Evolutionary conservation across 2,329 filamentous ascomycete species (phyloP), one percentile per base, ranked within the genome.

Genomic region (Aaosphaeria arxii): DNA sequence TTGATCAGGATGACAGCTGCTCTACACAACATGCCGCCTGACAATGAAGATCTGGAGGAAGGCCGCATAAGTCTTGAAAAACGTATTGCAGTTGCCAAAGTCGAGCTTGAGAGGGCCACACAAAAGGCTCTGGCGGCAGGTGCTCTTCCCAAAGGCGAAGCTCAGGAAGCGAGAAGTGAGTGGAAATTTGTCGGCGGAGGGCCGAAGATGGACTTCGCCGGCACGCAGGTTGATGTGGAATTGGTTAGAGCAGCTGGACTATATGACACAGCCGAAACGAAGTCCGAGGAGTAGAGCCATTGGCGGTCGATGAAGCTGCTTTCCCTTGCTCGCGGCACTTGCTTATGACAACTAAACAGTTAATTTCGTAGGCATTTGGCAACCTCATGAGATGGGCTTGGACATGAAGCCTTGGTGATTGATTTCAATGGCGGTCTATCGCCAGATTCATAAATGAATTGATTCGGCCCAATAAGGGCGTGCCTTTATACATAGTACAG

Each of bases 231-330:
- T 29, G 64, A 67, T 39, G 61, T 56, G 28, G 60, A 63, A 41
- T 43, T 68, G 39, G 51, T 67, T 11, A 62, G 56, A 52, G 58
- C 52, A 5, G 63, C 62, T 4, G 67, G 65, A 4, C 40, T 68
- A 43, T 39, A 56, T 4, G 58, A 55, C 17, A 57, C 50, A 35
- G 54, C 53, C 38, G 57, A 59, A 41, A 46, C 46, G 30, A 56
- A 53, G 42, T 28, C 58, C n/a, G 47, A 44, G 11, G 39, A 48
- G 33, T 24, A 24, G 17, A 24, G 17, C 17, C 17, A 24, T 24
- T 24, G 17, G 17, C 17, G 17, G 17, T 24, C 17, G 17, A 24
- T 24, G 17, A 24, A 24, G 17, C 17, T 24, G 17, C 17, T 24
- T 24, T 24, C 17, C 17, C 17, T 24, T 24, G 17, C 17, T 24